phyloP scores from a whole-genome alignment of 192 early-diverging fungal species.

The Backusella tuberculispora region DNA sequence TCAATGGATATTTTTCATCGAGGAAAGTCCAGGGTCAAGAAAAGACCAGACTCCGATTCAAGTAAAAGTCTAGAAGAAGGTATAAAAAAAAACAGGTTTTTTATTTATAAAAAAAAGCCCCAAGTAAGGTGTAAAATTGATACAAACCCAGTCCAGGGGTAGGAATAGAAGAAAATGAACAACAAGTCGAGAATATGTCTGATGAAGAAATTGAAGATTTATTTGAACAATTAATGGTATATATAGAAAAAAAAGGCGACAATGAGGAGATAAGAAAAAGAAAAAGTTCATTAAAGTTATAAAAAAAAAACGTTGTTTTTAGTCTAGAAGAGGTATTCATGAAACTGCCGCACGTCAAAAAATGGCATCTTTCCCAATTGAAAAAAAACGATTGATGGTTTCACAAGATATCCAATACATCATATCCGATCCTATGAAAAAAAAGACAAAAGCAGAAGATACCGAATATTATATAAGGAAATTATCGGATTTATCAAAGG shows the following conservation, averaged over 20 bases:
- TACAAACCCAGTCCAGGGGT: constrained; percentile 16
- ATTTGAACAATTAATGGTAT: constrained; percentile 58
- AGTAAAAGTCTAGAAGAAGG: constrained; percentile 1
- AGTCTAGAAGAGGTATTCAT: constrained; percentile 55
- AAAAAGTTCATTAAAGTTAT: no score
- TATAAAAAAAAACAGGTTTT: neutral
- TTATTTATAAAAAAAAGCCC: constrained; percentile 6
- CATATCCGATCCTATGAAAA: constrained; percentile 21
- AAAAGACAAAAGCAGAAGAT: constrained; percentile 25
- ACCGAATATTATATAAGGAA: constrained; percentile 60
- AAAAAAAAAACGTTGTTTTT: constrained; percentile 5
- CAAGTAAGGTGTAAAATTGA: neutral
- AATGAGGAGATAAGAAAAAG: no score
- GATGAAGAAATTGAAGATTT: constrained; percentile 55
- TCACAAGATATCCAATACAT: constrained; percentile 47
- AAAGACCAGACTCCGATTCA: neutral
- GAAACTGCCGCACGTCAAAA: constrained; percentile 45
- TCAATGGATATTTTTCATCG: constrained; percentile 39
- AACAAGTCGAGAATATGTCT: constrained; percentile 14
- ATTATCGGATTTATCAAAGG: constrained; percentile 26
- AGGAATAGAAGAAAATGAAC: no score
- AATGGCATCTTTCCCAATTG: constrained; percentile 51
- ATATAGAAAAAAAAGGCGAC: no score
- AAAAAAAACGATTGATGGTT: constrained; percentile 60
- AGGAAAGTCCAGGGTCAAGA: constrained; percentile 33